A percentile compares a stretch with the other conserved stretches of the same genome.
These are phyloP conservation scores for Plasmodium ovale DNA, from an alignment of 169 alveolate genomes.

Conservation along the genomic window DNA sequence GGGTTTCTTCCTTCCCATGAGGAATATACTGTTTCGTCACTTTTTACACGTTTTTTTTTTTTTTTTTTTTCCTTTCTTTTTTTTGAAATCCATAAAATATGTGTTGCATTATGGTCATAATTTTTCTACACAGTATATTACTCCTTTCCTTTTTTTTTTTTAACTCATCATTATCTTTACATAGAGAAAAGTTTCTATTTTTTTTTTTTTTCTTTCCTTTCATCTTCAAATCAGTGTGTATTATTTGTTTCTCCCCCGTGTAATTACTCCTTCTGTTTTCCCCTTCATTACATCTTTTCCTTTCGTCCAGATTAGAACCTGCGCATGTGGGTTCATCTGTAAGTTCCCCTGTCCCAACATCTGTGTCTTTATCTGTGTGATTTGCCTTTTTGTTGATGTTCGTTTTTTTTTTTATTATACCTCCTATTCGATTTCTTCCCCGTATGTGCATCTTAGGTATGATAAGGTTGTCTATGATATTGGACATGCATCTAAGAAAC, in stretches of 20 bases:
- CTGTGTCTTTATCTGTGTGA: conserved; percentile 3
- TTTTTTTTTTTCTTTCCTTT: not conserved
- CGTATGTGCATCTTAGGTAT: conserved; percentile 26
- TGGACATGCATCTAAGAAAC: conserved; percentile 73
- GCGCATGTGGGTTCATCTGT: not conserved
- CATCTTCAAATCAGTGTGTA: no score
- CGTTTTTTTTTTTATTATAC: not conserved
- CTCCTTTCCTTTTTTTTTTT: no score
- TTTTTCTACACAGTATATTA: not conserved
- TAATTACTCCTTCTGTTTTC: no score
- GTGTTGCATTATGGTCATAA: not conserved
- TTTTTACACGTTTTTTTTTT: not conserved
- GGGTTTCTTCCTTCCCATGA: no score
- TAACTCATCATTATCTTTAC: not conserved
- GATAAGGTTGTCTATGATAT: conserved; percentile 74
- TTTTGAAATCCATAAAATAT: not conserved
- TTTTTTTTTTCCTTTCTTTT: not conserved
- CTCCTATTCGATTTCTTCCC: not conserved
- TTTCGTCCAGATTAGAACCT: no score
- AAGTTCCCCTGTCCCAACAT: conserved; percentile 1
- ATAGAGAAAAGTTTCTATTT: not conserved
- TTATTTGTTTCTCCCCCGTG: no score
- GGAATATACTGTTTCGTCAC: no score
- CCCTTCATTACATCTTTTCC: not conserved
- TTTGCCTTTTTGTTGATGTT: not conserved